phyloP scores from a whole-genome alignment of 1,284 basidiomycete genomes.

The Grifola frondosa region DNA sequence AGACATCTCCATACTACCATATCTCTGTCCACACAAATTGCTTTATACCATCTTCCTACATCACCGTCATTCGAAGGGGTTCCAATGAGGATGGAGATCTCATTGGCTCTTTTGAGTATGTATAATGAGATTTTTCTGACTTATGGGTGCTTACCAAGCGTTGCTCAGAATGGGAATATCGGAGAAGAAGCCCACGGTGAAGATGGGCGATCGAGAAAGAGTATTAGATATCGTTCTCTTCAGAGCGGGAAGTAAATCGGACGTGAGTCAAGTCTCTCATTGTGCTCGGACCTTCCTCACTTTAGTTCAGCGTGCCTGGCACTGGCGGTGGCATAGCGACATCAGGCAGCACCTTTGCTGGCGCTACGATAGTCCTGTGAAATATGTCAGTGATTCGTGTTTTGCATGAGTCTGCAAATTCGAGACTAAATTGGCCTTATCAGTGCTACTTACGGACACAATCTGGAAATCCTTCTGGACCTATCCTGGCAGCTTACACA shows the following conservation, averaged over 20 bases:
- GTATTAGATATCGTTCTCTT: slow-evolving; percentile 22
- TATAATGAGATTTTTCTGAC: background rate
- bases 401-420: background rate
- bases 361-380: slow-evolving; percentile 26
- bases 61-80: slow-evolving; percentile 38
- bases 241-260: slow-evolving; percentile 16
- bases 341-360: slow-evolving; percentile 20
- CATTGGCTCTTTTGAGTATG: slow-evolving; percentile 42
- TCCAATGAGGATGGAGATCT: slow-evolving; percentile 31
- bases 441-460: slow-evolving; percentile 24
- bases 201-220: slow-evolving; percentile 22
- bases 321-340: slow-evolving; percentile 26
- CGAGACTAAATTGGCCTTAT: background rate
- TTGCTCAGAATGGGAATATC: slow-evolving; percentile 27
- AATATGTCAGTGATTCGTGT: slow-evolving; percentile 19
- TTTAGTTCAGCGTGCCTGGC: slow-evolving; percentile 27
- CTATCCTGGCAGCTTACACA: slow-evolving; percentile 23
- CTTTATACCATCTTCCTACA: slow-evolving; percentile 39
- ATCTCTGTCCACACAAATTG: slow-evolving; percentile 39
- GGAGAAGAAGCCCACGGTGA: slow-evolving; percentile 21
- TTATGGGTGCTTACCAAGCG: background rate
- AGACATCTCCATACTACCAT: slow-evolving; percentile 35
- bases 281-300: no score
- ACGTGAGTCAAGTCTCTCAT: slow-evolving; percentile 22
- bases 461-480: slow-evolving; percentile 8